Evolutionary conservation across 2,329 filamentous ascomycete species (phyloP).

Genomic region (Fusarium abutilonis): DNA sequence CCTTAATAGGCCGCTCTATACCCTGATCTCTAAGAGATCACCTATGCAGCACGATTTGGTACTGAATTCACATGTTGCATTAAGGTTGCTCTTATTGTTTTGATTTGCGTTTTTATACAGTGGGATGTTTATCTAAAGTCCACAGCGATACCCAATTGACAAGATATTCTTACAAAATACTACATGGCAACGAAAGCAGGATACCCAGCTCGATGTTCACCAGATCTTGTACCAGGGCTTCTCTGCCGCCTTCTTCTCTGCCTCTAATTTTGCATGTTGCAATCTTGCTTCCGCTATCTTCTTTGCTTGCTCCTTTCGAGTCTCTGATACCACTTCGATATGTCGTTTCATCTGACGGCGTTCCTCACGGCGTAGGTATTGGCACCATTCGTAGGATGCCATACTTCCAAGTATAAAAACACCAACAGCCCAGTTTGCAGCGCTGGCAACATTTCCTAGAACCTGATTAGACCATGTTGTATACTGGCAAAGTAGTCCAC

Average conservation of each 20-base stretch:
- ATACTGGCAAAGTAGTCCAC: slow-evolving; percentile 36
- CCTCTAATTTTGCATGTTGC: slow-evolving; percentile 47
- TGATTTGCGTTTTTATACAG: slow-evolving; percentile 14
- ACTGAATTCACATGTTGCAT: slow-evolving; percentile 6
- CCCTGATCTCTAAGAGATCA: slow-evolving; percentile 28
- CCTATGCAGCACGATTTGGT: slow-evolving; percentile 8
- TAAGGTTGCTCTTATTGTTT: slow-evolving; percentile 5
- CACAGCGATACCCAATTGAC: slow-evolving; percentile 21
- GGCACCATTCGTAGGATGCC: slow-evolving; percentile 84
- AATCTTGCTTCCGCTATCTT: slow-evolving; percentile 56
- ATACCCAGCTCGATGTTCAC: slow-evolving; percentile 48
- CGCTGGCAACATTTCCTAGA: slow-evolving; percentile 54
- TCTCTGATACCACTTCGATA: slow-evolving; percentile 71
- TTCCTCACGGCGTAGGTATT: slow-evolving; percentile 77
- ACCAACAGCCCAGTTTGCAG: slow-evolving; percentile 87
- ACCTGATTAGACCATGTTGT: slow-evolving; percentile 20
- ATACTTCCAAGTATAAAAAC: slow-evolving; percentile 76
- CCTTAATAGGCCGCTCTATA: slow-evolving; percentile 28
- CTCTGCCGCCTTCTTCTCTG: slow-evolving; percentile 49
- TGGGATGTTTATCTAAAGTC: slow-evolving; percentile 18
- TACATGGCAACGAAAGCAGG: slow-evolving; percentile 28
- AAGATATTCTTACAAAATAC: slow-evolving; percentile 40
- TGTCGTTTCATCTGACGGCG: slow-evolving; percentile 84
- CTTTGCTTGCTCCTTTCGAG: slow-evolving; percentile 59
- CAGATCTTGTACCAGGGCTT: slow-evolving; percentile 67